Conservation (phyloP, 208 protist genomes). For the Trypanosoma boissoni region DNA sequence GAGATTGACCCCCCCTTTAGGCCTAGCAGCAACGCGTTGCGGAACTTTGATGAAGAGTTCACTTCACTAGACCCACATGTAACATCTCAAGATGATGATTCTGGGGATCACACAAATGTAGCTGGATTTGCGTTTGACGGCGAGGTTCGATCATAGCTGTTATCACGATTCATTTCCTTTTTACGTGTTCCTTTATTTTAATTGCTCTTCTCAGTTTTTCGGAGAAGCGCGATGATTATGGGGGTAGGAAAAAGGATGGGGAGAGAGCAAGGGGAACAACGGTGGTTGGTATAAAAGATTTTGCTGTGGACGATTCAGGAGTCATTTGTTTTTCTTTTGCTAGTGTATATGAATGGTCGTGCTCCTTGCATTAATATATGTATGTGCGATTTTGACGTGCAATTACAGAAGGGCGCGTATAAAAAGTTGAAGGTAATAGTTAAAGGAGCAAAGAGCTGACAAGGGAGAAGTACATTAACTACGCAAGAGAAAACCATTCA, state of each 20-base stretch:
- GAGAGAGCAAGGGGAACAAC: too few relatives aligned
- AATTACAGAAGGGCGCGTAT: not conserved
- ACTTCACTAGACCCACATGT: slow-evolving; percentile 46
- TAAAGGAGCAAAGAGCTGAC: too few relatives aligned
- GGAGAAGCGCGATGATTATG: too few relatives aligned
- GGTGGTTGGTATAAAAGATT: too few relatives aligned
- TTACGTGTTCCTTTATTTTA: slow-evolving; percentile 15
- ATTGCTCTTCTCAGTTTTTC: slow-evolving; percentile 16
- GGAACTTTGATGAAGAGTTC: slow-evolving; percentile 85
- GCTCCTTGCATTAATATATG: slow-evolving; percentile 15
- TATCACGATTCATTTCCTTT: not conserved
- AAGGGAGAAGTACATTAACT: too few relatives aligned
- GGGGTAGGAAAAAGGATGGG: too few relatives aligned
- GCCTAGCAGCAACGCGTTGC: slow-evolving; percentile 53
- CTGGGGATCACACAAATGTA: slow-evolving; percentile 32
- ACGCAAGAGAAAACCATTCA: too few relatives aligned
- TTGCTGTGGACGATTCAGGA: not conserved
- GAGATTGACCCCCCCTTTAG: slow-evolving; percentile 71
- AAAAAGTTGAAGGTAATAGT: too few relatives aligned
- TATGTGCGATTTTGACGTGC: not conserved
- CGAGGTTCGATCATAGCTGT: not conserved
- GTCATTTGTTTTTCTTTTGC: slow-evolving; percentile 11
- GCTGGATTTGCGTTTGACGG: slow-evolving; percentile 77
- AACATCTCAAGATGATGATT: slow-evolving; percentile 24
- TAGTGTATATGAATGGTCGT: too few relatives aligned